Evolutionary conservation across 176 grass and related monocot genomes (phyloP).

Genomic region (Tuctoria greenei): DNA sequence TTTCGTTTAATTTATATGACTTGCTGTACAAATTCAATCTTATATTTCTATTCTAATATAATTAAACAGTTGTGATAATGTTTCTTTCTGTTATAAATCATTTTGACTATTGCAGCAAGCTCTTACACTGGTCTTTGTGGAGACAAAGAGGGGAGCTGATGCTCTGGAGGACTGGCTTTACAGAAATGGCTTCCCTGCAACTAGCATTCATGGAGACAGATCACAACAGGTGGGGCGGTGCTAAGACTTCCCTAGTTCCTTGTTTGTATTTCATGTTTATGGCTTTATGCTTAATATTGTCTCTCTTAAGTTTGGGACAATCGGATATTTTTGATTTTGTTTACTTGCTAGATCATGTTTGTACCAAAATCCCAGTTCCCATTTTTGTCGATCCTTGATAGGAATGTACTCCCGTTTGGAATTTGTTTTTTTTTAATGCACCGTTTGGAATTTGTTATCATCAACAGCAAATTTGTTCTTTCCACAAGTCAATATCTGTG

Average conservation of each 20-base stretch:
- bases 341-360: not conserved
- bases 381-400: not conserved
- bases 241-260: not conserved
- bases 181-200: conserved; percentile 23
- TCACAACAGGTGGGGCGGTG: not conserved
- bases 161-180: conserved; percentile 28
- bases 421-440: too few species aligned
- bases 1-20: not conserved
- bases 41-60: not conserved
- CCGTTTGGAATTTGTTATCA: too few species aligned
- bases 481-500: too few species aligned
- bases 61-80: not conserved
- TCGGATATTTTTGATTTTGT: not conserved
- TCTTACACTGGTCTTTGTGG: conserved; percentile 32
- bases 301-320: not conserved
- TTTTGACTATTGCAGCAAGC: conserved; percentile 14
- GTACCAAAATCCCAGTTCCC: not conserved
- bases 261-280: not conserved
- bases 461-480: too few species aligned
- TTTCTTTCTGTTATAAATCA: not conserved
- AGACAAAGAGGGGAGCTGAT: conserved; percentile 35
- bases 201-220: conserved; percentile 32
- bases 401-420: too few species aligned
- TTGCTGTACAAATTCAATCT: not conserved
- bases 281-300: not conserved